phyloP scores from a whole-genome alignment of 2,329 filamentous ascomycete species.

The Penicillium sp. region DNA sequence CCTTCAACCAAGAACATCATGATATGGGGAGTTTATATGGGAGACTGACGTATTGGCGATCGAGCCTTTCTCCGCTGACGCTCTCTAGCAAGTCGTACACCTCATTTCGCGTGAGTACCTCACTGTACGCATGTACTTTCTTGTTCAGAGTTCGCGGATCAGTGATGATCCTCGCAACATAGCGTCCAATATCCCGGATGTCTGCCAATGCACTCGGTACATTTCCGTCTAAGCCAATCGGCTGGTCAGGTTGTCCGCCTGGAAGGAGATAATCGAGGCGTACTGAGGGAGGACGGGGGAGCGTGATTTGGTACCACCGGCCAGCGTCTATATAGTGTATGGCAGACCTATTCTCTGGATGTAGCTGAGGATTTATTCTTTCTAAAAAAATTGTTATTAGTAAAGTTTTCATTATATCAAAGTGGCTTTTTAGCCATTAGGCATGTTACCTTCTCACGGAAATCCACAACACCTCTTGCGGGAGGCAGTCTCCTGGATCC shows the following conservation, averaged over 20 bases:
- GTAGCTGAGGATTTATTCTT: conserved; percentile 51
- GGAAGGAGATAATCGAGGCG: conserved; percentile 41
- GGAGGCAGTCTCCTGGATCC: neutral
- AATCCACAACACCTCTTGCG: too few relatives aligned
- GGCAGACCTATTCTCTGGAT: conserved; percentile 49
- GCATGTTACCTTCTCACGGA: too few relatives aligned
- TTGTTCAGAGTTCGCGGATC: conserved; percentile 57
- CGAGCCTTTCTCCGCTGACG: neutral
- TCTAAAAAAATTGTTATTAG: conserved; percentile 29
- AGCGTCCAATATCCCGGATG: conserved; percentile 54
- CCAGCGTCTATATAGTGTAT: conserved; percentile 59
- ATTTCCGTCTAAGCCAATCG: neutral
- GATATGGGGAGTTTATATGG: neutral
- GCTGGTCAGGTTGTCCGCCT: neutral
- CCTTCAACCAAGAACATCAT: neutral
- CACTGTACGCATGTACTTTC: conserved; percentile 45
- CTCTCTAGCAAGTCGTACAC: conserved; percentile 33
- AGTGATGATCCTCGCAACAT: conserved; percentile 52
- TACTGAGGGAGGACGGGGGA: conserved; percentile 35
- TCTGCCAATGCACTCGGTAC: conserved; percentile 47
- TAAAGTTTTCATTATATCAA: too few relatives aligned
- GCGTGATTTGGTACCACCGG: conserved; percentile 55
- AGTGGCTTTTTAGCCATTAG: too few relatives aligned
- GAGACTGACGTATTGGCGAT: neutral
- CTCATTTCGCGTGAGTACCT: conserved; percentile 47